These are phyloP conservation scores for Piloderma croceum DNA, from an alignment of 768 basidiomycete genomes.

Conservation along the genomic window DNA sequence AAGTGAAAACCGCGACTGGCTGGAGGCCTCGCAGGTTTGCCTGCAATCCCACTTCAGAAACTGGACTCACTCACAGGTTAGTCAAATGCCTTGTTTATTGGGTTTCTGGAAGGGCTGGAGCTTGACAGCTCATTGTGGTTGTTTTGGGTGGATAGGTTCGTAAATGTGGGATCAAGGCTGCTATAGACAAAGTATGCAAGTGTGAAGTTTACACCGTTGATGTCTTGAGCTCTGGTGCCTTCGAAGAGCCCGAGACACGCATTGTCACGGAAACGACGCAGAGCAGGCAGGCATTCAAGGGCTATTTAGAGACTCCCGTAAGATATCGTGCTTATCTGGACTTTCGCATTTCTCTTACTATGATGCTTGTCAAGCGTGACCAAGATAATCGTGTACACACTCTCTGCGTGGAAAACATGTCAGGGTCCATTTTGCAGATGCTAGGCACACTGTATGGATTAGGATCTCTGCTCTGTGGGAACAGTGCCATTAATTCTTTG, in stretches of 20 bases:
- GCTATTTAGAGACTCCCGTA: slow-evolving; percentile 23
- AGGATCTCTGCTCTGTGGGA: background rate
- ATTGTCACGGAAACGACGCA: slow-evolving; percentile 19
- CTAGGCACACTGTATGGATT: slow-evolving; percentile 35
- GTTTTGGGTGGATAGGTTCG: too few relatives aligned
- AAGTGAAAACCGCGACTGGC: background rate
- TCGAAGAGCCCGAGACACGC: background rate
- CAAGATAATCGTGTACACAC: background rate
- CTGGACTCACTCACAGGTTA: slow-evolving; percentile 47
- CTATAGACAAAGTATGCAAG: slow-evolving; percentile 15
- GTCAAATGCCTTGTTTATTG: too few relatives aligned
- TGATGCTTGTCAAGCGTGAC: background rate
- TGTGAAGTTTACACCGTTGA: slow-evolving; percentile 32
- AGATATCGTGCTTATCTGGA: background rate
- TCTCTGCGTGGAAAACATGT: slow-evolving; percentile 46
- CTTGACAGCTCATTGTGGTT: too few relatives aligned
- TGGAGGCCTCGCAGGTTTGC: slow-evolving; percentile 21
- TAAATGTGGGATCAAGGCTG: background rate
- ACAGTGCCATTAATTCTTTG: background rate
- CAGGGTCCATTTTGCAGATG: slow-evolving; percentile 48
- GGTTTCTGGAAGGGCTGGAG: too few relatives aligned
- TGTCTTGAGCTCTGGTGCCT: slow-evolving; percentile 28
- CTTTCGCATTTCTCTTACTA: too few relatives aligned
- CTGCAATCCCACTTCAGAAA: slow-evolving; percentile 51
- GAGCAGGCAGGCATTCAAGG: slow-evolving; percentile 17